Evolutionary conservation across 768 basidiomycete species (phyloP).

Genomic region (Lanmaoa rubissima): DNA sequence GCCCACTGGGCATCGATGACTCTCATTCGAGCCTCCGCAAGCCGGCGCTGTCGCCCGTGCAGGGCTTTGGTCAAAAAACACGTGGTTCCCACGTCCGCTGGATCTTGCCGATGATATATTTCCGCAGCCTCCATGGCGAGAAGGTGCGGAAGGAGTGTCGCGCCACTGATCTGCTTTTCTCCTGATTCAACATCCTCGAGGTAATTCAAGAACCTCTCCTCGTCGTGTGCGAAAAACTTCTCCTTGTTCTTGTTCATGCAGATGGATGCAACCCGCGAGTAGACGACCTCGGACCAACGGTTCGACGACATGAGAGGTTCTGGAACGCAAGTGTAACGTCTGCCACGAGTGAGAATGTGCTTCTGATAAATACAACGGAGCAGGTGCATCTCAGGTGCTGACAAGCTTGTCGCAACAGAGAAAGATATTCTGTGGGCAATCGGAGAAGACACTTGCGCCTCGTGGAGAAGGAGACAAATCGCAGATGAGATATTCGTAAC

Average conservation of each 20-base stretch:
- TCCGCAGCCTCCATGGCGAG: slow-evolving; percentile 43
- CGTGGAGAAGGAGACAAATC: slow-evolving; percentile 52
- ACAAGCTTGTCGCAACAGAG: slow-evolving; percentile 28
- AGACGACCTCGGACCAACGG: slow-evolving; percentile 56
- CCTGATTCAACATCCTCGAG: slow-evolving; percentile 56
- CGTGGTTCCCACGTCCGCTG: background rate
- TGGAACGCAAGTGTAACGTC: slow-evolving; percentile 43
- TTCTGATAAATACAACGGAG: slow-evolving; percentile 65
- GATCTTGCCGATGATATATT: background rate
- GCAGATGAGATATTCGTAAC: slow-evolving; percentile 65
- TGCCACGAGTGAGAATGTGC: slow-evolving; percentile 58
- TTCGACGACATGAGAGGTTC: slow-evolving; percentile 64
- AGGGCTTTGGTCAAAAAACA: slow-evolving; percentile 13
- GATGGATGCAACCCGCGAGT: slow-evolving; percentile 56
- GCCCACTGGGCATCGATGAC: slow-evolving; percentile 70
- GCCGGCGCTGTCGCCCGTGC: slow-evolving; percentile 27
- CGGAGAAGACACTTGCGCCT: slow-evolving; percentile 25
- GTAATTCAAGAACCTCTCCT: slow-evolving; percentile 58
- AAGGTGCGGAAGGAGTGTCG: slow-evolving; percentile 64
- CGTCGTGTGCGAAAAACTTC: slow-evolving; percentile 58
- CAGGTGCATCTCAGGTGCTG: slow-evolving; percentile 36
- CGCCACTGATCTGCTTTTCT: slow-evolving; percentile 57
- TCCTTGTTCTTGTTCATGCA: slow-evolving; percentile 61
- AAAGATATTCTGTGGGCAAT: slow-evolving; percentile 14
- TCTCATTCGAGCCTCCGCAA: slow-evolving; percentile 37